Percentiles rank a stretch among this genome's conserved stretches.
Evolutionary conservation across 2,329 filamentous ascomycete genomes (phyloP).

Genomic region (Fusarium sp.): DNA sequence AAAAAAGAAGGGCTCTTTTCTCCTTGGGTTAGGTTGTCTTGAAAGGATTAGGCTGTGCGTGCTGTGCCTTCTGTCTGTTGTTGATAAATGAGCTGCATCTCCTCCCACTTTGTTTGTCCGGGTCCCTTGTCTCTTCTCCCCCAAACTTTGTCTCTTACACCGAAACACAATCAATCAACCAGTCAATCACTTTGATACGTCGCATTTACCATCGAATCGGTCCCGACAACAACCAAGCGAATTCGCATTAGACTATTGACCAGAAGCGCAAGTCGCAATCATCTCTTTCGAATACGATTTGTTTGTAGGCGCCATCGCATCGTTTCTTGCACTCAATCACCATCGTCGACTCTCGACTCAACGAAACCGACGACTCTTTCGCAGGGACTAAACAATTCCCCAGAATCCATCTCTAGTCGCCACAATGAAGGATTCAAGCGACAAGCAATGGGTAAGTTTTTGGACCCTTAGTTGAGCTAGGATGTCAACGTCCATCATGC

Average conservation of each 20-base stretch:
- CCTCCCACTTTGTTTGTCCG: conserved; percentile 10
- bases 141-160: background rate
- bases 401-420: background rate
- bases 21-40: background rate
- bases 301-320: background rate
- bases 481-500: conserved; percentile 9
- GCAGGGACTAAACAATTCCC: background rate
- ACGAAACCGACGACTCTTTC: background rate
- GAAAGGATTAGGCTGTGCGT: conserved; percentile 3
- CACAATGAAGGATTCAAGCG: conserved; percentile 43
- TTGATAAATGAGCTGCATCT: conserved; percentile 29
- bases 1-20: background rate
- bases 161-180: background rate
- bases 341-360: background rate
- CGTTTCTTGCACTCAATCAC: background rate
- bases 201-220: background rate
- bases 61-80: conserved; percentile 2
- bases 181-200: background rate
- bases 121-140: background rate
- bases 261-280: background rate
- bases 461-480: conserved; percentile 22
- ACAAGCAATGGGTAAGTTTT: conserved; percentile 61
- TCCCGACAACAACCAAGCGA: background rate
- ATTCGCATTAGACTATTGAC: background rate
- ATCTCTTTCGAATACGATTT: background rate